Percentiles rank a stretch among this genome's conserved stretches.
These are phyloP conservation scores for Boechera stricta DNA, from an alignment of 345 rosid species.

Conservation along the genomic window DNA sequence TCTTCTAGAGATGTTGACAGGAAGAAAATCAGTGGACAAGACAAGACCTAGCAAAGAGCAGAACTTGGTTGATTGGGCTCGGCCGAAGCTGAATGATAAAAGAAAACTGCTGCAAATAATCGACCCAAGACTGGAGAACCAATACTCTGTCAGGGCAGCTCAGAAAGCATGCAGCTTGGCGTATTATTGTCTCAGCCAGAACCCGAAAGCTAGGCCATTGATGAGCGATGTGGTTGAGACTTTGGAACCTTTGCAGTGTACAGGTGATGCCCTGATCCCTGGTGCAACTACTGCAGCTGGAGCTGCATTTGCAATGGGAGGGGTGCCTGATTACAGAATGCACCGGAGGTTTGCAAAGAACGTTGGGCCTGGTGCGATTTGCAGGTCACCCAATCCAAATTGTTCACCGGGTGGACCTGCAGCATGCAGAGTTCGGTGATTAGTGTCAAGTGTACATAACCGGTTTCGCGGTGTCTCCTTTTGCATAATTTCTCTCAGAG, in stretches of 20 bases:
- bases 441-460: constrained; percentile 47
- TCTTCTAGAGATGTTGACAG: constrained; percentile 85
- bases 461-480: constrained; percentile 50
- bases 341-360: constrained; percentile 67
- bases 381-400: constrained; percentile 77
- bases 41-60: constrained; percentile 95
- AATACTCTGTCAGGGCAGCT: constrained; percentile 89
- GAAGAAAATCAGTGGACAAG: constrained; percentile 96
- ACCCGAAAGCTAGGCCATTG: constrained; percentile 96
- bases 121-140: constrained; percentile 88
- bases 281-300: constrained; percentile 44
- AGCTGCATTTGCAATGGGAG: constrained; percentile 72
- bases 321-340: constrained; percentile 65
- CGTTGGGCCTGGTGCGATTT: constrained; percentile 77
- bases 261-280: constrained; percentile 51
- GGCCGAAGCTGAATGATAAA: constrained; percentile 95
- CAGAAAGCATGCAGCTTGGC: constrained; percentile 98
- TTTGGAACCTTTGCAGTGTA: constrained; percentile 83
- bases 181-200: constrained; percentile 90
- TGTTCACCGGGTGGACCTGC: constrained; percentile 81
- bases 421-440: constrained; percentile 85
- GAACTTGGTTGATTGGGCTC: constrained; percentile 97
- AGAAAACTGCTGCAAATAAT: constrained; percentile 84
- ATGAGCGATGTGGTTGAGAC: constrained; percentile 98
- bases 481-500: constrained; percentile 37